phyloP scores from a whole-genome alignment of 768 basidiomycete species.

The Phallus indusiatus region DNA sequence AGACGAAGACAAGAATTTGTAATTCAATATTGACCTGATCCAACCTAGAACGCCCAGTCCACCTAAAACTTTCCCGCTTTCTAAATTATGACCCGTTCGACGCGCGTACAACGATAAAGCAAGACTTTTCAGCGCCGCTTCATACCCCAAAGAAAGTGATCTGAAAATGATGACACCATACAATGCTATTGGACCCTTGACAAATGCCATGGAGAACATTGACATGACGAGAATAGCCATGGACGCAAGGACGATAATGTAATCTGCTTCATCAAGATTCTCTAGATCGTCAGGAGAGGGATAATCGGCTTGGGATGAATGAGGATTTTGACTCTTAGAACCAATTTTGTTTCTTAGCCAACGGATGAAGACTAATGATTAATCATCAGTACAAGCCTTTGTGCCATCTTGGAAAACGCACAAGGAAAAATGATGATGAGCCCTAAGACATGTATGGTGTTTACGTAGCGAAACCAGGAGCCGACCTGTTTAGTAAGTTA shows the following conservation, averaged over 20 bases:
- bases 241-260: constrained; percentile 43
- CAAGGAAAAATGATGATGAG: constrained; percentile 52
- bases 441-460: constrained; percentile 42
- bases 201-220: constrained; percentile 37
- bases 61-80: constrained; percentile 71
- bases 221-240: too few relatives aligned
- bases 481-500: too few relatives aligned
- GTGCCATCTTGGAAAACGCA: constrained; percentile 24
- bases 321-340: constrained; percentile 7
- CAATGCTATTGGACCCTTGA: constrained; percentile 40
- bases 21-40: constrained; percentile 34
- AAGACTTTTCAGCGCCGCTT: constrained; percentile 61
- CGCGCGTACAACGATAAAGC: constrained; percentile 55
- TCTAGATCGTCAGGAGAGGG: constrained; percentile 5
- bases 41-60: constrained; percentile 68
- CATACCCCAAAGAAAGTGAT: constrained; percentile 54
- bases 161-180: constrained; percentile 39
- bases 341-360: constrained; percentile 34
- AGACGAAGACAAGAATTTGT: background rate
- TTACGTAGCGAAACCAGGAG: constrained; percentile 47
- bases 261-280: constrained; percentile 40
- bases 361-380: constrained; percentile 41
- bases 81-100: constrained; percentile 36
- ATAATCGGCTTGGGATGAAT: constrained; percentile 14
- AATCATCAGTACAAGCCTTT: background rate